Base-by-base conservation (phyloP, 257 asterid genomes). In the Nicotiana otophora region DNA sequence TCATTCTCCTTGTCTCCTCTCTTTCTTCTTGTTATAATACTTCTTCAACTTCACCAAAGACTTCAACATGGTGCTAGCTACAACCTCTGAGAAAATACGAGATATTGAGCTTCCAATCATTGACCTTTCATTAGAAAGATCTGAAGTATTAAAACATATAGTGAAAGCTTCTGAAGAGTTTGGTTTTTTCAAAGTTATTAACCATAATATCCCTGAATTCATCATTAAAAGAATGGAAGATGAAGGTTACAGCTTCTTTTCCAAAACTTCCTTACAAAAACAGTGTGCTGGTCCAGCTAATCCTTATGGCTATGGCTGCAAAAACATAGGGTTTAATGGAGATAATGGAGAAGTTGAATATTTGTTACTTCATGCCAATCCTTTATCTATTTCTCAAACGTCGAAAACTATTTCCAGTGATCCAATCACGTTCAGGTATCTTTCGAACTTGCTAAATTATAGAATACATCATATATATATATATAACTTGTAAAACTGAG, bases 161-260 rank as follows among this genome's bases (percentile, higher is more conserved):
- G 91, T 92, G 1, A 89, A 90, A 89, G 98, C 98, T 4, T 91
- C 94, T 30, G 92, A 92, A 81, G 88, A 90, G 28, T 91, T 78
- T 26, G 98, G 98, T 28, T 95, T 95, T 82, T 95, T 95, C 86
- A 95, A 93, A 84, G 90, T 95, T 5, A 84, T 93, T 78, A 95
- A 93, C 89, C 98, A 95, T 82, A 92, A 93, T 0, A 91, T 95
- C 72, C 85, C 94, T 3, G 84, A 82, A 65, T 87, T 82, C 69
- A 85, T 91, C 14, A 87, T 91, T 61, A 5, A 89, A 80, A 85
- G 39, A 34, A 83, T 92, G 86, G 98, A 93, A 78, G 91, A 87
- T 30, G 92, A 91, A 80, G 87, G 97, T 65, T 70, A 53, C 12
- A 63, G 75, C 10, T 95, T 93, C 55, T 95, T 95, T 85, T 69